Percentiles rank a stretch among this genome's conserved stretches.
phyloP scores from a whole-genome alignment of 2,329 filamentous ascomycete genomes.

The Fusarium longipes region DNA sequence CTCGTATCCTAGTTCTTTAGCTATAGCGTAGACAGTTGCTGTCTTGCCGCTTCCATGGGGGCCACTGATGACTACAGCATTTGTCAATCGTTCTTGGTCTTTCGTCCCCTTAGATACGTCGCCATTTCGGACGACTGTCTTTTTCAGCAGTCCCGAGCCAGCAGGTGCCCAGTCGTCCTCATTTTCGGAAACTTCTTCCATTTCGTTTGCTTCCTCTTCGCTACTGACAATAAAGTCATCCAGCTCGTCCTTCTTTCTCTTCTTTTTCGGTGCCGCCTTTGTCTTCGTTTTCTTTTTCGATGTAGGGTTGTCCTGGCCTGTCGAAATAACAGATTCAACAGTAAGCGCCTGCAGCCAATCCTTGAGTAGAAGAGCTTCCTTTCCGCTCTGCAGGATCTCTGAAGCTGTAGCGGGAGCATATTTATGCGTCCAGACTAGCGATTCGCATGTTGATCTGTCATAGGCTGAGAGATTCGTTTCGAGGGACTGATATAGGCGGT shows the following conservation, averaged over 20 bases:
- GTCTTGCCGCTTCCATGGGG: slow-evolving; percentile 94
- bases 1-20: slow-evolving; percentile 91
- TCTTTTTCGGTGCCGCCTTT: slow-evolving; percentile 62
- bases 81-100: slow-evolving; percentile 66
- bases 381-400: slow-evolving; percentile 80
- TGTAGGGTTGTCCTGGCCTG: slow-evolving; percentile 52
- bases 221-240: slow-evolving; percentile 84
- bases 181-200: slow-evolving; percentile 74
- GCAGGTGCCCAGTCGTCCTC: slow-evolving; percentile 62
- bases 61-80: slow-evolving; percentile 88
- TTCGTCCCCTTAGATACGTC: slow-evolving; percentile 54
- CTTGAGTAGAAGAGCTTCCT: slow-evolving; percentile 76
- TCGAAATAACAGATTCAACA: slow-evolving; percentile 79
- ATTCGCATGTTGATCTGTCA: slow-evolving; percentile 81
- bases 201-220: slow-evolving; percentile 76
- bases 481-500: slow-evolving; percentile 69
- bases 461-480: slow-evolving; percentile 77
- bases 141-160: slow-evolving; percentile 56
- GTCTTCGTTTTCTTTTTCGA: slow-evolving; percentile 47
- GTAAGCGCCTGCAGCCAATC: slow-evolving; percentile 84
- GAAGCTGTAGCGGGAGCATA: slow-evolving; percentile 78
- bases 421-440: slow-evolving; percentile 80
- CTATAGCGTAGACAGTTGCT: slow-evolving; percentile 89
- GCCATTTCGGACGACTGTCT: slow-evolving; percentile 64
- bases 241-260: slow-evolving; percentile 77